Conservation (phyloP, 108 stramenopile species). For the Cyclotella kingstonii region DNA sequence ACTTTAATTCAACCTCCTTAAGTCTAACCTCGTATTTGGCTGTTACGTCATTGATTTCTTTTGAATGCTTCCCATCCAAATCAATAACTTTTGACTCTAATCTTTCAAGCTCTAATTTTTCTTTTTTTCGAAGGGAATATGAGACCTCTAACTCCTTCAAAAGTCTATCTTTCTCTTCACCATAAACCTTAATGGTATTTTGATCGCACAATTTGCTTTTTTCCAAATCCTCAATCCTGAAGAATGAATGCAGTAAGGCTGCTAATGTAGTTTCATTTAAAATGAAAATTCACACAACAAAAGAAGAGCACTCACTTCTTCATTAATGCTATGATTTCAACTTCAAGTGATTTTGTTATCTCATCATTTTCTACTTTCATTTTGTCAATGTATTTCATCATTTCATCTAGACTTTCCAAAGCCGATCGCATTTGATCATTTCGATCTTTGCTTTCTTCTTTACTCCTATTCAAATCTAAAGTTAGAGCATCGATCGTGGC, state of each 20-base stretch:
- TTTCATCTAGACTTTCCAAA: slow-evolving; percentile 34
- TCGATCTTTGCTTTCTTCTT: slow-evolving; percentile 5
- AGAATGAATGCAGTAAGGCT: neutral
- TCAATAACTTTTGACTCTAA: slow-evolving; percentile 1
- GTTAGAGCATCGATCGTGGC: neutral
- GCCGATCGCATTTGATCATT: slow-evolving; percentile 31
- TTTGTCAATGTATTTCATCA: slow-evolving; percentile 39
- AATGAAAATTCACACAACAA: neutral
- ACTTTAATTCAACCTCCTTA: slow-evolving; percentile 3
- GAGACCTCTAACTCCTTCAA: slow-evolving; percentile 2
- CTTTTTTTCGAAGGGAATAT: neutral
- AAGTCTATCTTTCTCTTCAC: slow-evolving; percentile 9
- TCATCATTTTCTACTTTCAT: slow-evolving; percentile 35
- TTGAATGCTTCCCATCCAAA: slow-evolving; percentile 8
- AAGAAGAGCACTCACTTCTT: neutral
- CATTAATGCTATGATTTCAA: slow-evolving; percentile 15
- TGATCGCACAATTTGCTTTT: slow-evolving; percentile 7
- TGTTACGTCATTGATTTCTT: neutral
- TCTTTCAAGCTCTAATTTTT: neutral
- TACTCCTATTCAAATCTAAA: neutral
- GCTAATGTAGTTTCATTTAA: neutral
- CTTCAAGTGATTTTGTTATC: slow-evolving; percentile 25
- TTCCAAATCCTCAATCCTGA: slow-evolving; percentile 11
- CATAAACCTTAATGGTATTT: slow-evolving; percentile 6
- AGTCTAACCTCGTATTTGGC: slow-evolving; percentile 12